phyloP scores from a whole-genome alignment of 2,329 filamentous ascomycete species.

The Cadophora gregata region DNA sequence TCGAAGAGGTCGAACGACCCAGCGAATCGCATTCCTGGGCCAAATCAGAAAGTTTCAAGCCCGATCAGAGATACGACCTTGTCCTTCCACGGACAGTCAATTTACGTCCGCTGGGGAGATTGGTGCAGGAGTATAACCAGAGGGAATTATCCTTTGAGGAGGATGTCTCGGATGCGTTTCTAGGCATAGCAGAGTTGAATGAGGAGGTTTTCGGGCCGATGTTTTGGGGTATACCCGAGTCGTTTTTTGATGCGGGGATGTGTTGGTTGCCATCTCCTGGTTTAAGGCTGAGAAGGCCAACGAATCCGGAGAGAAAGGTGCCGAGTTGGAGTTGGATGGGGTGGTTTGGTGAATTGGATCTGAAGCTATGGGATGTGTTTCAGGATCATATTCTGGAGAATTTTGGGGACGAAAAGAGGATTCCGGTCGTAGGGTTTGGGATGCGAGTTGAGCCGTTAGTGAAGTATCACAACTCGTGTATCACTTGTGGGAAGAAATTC shows the following conservation, averaged over 20 bases:
- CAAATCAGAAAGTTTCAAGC: background rate
- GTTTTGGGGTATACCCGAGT: conserved; percentile 3
- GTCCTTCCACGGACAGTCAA: background rate
- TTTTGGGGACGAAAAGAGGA: background rate
- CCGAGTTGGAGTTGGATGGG: conserved; percentile 19
- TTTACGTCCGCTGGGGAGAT: background rate
- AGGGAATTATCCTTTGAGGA: conserved; percentile 16
- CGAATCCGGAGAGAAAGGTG: background rate
- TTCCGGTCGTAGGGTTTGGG: conserved; percentile 5
- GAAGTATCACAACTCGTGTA: conserved; percentile 1
- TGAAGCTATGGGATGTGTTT: conserved; percentile 10
- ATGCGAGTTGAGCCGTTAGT: conserved; percentile 15
- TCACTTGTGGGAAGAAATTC: background rate
- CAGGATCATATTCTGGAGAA: conserved; percentile 17
- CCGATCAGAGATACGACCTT: conserved; percentile 11
- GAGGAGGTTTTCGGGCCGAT: background rate
- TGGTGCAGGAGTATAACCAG: conserved; percentile 17
- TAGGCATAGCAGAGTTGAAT: conserved; percentile 4
- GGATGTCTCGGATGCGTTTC: conserved; percentile 13
- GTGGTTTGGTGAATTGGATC: conserved; percentile 10
- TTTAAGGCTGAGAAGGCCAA: background rate
- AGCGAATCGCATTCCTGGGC: conserved; percentile 6
- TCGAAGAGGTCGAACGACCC: conserved; percentile 4
- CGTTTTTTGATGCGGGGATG: conserved; percentile 16
- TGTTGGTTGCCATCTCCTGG: conserved; percentile 1